These are phyloP conservation scores for Cicer arietinum DNA, from an alignment of 306 rosid genomes.

Conservation along the genomic window DNA sequence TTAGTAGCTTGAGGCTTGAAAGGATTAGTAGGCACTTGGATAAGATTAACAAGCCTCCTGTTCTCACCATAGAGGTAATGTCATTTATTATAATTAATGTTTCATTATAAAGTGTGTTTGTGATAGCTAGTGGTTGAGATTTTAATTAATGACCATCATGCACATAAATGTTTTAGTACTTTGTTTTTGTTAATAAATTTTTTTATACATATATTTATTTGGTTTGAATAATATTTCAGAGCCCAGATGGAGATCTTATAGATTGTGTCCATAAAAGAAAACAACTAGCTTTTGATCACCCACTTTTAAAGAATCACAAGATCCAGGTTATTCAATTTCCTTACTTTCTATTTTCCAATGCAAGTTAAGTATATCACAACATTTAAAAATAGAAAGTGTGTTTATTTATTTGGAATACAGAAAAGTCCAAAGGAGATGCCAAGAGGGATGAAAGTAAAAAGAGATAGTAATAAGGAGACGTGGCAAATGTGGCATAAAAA, in stretches of 20 bases:
- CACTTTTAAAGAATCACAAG: constrained; percentile 66
- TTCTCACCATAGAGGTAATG: constrained; percentile 71
- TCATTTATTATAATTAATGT: constrained; percentile 4
- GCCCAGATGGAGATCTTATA: constrained; percentile 70
- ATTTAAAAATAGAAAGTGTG: too few species aligned
- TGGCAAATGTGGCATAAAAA: constrained; percentile 86
- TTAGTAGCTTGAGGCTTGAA: constrained; percentile 70
- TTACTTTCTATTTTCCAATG: neutral
- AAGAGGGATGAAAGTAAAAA: constrained; percentile 39
- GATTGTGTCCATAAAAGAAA: constrained; percentile 65
- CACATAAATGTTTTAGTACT: constrained; percentile 14
- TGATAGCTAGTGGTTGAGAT: constrained; percentile 2
- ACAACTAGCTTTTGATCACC: constrained; percentile 66
- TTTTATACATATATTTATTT: neutral
- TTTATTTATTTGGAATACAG: constrained; percentile 46
- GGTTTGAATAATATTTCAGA: constrained; percentile 49
- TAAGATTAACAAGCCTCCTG: constrained; percentile 78
- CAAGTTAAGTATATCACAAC: neutral
- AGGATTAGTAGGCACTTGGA: constrained; percentile 74
- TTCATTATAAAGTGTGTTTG: neutral
- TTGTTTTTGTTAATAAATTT: neutral
- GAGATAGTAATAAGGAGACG: neutral
- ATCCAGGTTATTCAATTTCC: constrained; percentile 53
- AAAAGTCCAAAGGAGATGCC: constrained; percentile 70
- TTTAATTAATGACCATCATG: constrained; percentile 34